phyloP scores from a whole-genome alignment of 2,329 filamentous ascomycete genomes.

The Bisporella sp. region DNA sequence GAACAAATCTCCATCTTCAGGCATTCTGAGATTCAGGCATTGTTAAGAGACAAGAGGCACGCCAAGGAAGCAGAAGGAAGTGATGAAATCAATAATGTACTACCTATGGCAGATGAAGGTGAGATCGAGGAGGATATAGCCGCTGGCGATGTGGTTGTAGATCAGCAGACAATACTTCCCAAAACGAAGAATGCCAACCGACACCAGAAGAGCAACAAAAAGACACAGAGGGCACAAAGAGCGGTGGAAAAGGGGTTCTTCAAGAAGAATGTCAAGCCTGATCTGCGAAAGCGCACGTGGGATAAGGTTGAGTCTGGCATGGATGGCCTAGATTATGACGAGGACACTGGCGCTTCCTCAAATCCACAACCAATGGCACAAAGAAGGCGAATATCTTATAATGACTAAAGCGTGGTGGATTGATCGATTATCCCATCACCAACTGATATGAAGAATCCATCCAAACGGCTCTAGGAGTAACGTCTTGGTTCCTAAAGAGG shows the following conservation, averaged over 20 bases:
- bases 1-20: constrained; percentile 87
- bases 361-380: constrained; percentile 29
- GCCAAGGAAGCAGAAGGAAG: constrained; percentile 12
- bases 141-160: constrained; percentile 10
- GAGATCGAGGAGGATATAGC: constrained; percentile 14
- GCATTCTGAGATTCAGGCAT: constrained; percentile 73
- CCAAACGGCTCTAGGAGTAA: background rate
- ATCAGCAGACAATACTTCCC: constrained; percentile 5
- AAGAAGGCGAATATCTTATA: constrained; percentile 41
- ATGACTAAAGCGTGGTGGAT: constrained; percentile 29
- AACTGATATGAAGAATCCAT: no score
- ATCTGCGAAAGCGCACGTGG: constrained; percentile 61
- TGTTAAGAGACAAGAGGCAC: constrained; percentile 48
- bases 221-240: constrained; percentile 15
- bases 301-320: constrained; percentile 57
- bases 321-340: constrained; percentile 54
- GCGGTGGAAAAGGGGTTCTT: constrained; percentile 24
- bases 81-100: background rate
- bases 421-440: no score
- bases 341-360: constrained; percentile 24
- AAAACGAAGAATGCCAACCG: constrained; percentile 2
- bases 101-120: background rate
- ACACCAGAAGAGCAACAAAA: constrained; percentile 11
- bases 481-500: no score
- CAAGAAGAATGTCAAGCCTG: constrained; percentile 43